Evolutionary conservation across 2,329 filamentous ascomycete genomes (phyloP).

Genomic region (Alternaria arbusti): DNA sequence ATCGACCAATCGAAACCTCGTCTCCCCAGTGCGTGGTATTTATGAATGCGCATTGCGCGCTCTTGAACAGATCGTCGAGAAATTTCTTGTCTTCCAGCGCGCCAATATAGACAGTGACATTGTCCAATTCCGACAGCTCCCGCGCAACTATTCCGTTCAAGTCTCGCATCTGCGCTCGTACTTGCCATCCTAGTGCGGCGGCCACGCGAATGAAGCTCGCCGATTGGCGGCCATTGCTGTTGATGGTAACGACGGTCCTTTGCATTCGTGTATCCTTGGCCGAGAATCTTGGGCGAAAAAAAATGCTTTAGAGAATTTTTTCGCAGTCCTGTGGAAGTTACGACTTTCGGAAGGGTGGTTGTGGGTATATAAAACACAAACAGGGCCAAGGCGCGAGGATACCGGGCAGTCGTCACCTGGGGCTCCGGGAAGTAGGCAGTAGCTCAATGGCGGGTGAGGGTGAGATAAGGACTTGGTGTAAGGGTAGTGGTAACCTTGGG

Average conservation of each 20-base stretch:
- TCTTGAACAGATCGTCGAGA: slow-evolving; percentile 79
- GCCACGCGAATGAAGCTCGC: slow-evolving; percentile 94
- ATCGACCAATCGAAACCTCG: slow-evolving; percentile 86
- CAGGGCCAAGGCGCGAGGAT: slow-evolving; percentile 22
- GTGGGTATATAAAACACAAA: slow-evolving; percentile 31
- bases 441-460: slow-evolving; percentile 18
- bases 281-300: neutral
- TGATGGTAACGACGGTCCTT: slow-evolving; percentile 86
- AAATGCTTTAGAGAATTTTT: neutral
- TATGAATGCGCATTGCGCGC: slow-evolving; percentile 89
- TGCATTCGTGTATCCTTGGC: slow-evolving; percentile 42
- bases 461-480: slow-evolving; percentile 33
- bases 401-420: slow-evolving; percentile 16
- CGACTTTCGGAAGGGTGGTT: slow-evolving; percentile 13
- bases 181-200: slow-evolving; percentile 89
- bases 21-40: slow-evolving; percentile 98
- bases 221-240: slow-evolving; percentile 93
- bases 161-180: slow-evolving; percentile 89
- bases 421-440: slow-evolving; percentile 11
- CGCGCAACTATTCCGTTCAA: slow-evolving; percentile 85
- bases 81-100: slow-evolving; percentile 74
- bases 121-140: slow-evolving; percentile 81
- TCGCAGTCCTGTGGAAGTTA: neutral
- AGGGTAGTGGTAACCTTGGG: slow-evolving; percentile 12
- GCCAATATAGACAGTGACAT: slow-evolving; percentile 76